These are phyloP conservation scores for Centella asiatica DNA, from an alignment of 129 eudicot genomes.

Conservation along the genomic window DNA sequence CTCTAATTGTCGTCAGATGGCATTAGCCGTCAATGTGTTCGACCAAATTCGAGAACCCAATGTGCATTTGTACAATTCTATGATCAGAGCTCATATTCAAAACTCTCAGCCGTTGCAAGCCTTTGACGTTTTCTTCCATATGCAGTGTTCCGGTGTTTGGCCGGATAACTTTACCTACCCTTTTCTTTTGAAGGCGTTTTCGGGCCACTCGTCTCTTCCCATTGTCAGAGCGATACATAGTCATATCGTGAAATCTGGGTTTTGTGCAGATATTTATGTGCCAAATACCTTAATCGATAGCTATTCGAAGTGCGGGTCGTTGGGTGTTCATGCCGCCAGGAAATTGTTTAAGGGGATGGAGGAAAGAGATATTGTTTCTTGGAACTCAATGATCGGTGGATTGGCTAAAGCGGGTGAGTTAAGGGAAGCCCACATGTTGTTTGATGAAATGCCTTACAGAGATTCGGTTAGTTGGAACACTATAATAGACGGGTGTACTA, in stretches of 20 bases:
- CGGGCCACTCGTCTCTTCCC: slow-evolving; percentile 23
- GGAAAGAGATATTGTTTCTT: slow-evolving; percentile 60
- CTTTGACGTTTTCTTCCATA: slow-evolving; percentile 34
- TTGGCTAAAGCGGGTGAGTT: slow-evolving; percentile 43
- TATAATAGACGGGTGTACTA: slow-evolving; percentile 71
- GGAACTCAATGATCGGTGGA: slow-evolving; percentile 74
- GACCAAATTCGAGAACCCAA: slow-evolving; percentile 49
- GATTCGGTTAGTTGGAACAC: slow-evolving; percentile 90
- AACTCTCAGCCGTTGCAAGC: slow-evolving; percentile 40
- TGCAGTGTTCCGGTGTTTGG: slow-evolving; percentile 41
- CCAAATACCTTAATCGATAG: slow-evolving; percentile 74
- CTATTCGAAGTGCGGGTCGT: slow-evolving; percentile 57
- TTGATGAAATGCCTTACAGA: slow-evolving; percentile 81
- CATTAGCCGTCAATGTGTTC: slow-evolving; percentile 42
- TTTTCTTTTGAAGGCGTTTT: slow-evolving; percentile 52
- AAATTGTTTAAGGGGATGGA: slow-evolving; percentile 50
- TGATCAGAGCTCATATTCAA: slow-evolving; percentile 51
- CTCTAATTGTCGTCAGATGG: slow-evolving; percentile 52
- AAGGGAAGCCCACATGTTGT: slow-evolving; percentile 46
- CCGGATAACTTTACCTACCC: slow-evolving; percentile 69
- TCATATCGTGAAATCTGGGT: slow-evolving; percentile 42
- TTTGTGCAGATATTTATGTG: slow-evolving; percentile 52
- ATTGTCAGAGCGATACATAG: slow-evolving; percentile 55
- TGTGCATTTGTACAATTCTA: slow-evolving; percentile 50
- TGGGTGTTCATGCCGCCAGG: slow-evolving; percentile 48